Evolutionary conservation across 2,329 filamentous ascomycete species (phyloP), one percentile per base, ranked within the genome.

Genomic region (Colletotrichum sp.): DNA sequence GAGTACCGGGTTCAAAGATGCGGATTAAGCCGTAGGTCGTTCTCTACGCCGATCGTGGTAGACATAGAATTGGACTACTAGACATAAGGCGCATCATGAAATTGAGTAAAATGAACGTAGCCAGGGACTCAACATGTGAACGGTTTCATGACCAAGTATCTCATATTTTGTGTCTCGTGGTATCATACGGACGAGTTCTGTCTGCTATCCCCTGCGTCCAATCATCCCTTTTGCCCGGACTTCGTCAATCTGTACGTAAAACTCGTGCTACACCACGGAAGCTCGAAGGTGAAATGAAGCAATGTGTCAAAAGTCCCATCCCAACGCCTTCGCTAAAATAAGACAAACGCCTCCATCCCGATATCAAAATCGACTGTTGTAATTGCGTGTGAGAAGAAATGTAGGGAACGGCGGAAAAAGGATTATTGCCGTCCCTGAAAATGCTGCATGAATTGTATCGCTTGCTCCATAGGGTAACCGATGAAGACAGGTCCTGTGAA

Each of bases 401-500:
- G 36, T 16, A 68, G 63, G 73, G 61, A 36, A 27, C 61, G 19
- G 55, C 34, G 16, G 8, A 32, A 12, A 12, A 48, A 60, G 22
- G n/a, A 48, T 57, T 79, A 65, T 72, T 78, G 71, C 80, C 79
- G 61, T 15, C 78, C 80, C 82, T 87, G 88, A 75, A 88, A 90
- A 71, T 91, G 88, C 79, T 94, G 92, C 87, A 98, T 90, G 68
- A 98, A 90, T 71, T 91, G 89, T 28, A 95, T 90, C n/a, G 95
- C 94, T 82, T 98, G 93, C 75, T 98, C 95, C 77, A 95, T 91
- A 12, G 94, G 92, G 81, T 98, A 98, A 0, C 96, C 96, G 80
- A 98, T 95, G 81, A 98, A 98, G 1, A 98, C 96, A 0, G 96
- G 96, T 0, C 96, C 96, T 11, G 95, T 98, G 82, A 98, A 98